Percentiles rank a stretch among this genome's conserved stretches.
Conservation (phyloP, 2,329 filamentous ascomycete genomes). For the Ambrosiella beaveri region DNA sequence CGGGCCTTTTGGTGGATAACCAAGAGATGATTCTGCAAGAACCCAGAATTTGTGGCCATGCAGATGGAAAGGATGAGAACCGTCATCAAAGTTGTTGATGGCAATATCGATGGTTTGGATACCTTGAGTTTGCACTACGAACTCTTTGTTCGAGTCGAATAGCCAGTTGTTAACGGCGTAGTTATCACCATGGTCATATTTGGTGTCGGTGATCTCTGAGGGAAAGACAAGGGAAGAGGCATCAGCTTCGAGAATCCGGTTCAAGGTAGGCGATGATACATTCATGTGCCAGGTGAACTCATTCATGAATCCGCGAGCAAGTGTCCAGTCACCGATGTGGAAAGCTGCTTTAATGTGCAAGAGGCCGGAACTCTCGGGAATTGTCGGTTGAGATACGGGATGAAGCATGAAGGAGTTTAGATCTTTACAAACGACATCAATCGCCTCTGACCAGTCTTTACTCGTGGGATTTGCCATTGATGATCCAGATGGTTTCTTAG, state of each 20-base stretch:
- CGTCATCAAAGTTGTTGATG: slow-evolving; percentile 21
- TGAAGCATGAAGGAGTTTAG: slow-evolving; percentile 32
- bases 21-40: slow-evolving; percentile 18
- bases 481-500: not conserved
- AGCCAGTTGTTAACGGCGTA: slow-evolving; percentile 19
- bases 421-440: slow-evolving; percentile 33
- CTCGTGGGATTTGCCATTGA: slow-evolving; percentile 20
- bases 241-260: slow-evolving; percentile 20
- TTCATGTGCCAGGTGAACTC: slow-evolving; percentile 30
- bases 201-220: not conserved
- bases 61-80: slow-evolving; percentile 28
- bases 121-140: slow-evolving; percentile 32
- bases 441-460: slow-evolving; percentile 31
- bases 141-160: slow-evolving; percentile 20
- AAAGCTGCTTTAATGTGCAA: slow-evolving; percentile 35
- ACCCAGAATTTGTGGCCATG: slow-evolving; percentile 39
- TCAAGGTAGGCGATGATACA: slow-evolving; percentile 20
- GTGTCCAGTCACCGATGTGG: slow-evolving; percentile 34
- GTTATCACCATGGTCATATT: slow-evolving; percentile 6
- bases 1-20: slow-evolving; percentile 20
- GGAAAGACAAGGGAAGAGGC: not conserved
- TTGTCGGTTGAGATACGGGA: slow-evolving; percentile 21
- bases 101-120: slow-evolving; percentile 27
- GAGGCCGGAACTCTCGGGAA: slow-evolving; percentile 24
- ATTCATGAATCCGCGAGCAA: slow-evolving; percentile 39